Percentiles rank a stretch among this genome's conserved stretches.
These are phyloP conservation scores for Collybia mongolica DNA, from an alignment of 768 basidiomycete genomes.

Conservation along the genomic window DNA sequence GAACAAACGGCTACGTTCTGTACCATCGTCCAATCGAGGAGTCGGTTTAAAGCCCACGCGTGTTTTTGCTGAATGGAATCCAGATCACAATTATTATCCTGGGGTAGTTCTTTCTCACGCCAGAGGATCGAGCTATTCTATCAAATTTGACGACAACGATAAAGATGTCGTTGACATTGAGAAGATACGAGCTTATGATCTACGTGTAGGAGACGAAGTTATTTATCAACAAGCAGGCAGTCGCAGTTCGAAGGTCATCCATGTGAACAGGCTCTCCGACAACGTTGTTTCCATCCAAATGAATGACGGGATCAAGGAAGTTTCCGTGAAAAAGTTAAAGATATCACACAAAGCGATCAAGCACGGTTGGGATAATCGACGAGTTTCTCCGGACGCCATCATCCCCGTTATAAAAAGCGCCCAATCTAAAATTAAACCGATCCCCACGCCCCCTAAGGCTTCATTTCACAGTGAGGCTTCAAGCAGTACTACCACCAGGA, in stretches of 20 bases:
- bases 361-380: slow-evolving; percentile 54
- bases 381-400: slow-evolving; percentile 39
- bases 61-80: slow-evolving; percentile 71
- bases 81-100: slow-evolving; percentile 58
- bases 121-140: slow-evolving; percentile 31
- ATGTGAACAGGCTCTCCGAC: slow-evolving; percentile 25
- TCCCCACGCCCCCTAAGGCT: slow-evolving; percentile 48
- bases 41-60: slow-evolving; percentile 38
- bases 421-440: slow-evolving; percentile 29
- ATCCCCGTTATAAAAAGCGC: slow-evolving; percentile 31
- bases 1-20: slow-evolving; percentile 39
- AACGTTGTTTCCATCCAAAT: slow-evolving; percentile 33
- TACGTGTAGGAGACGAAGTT: slow-evolving; percentile 58
- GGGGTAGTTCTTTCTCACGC: slow-evolving; percentile 48
- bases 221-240: slow-evolving; percentile 27
- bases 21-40: slow-evolving; percentile 20
- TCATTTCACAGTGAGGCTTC: slow-evolving; percentile 39
- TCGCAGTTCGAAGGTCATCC: slow-evolving; percentile 31
- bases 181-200: slow-evolving; percentile 51
- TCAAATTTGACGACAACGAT: slow-evolving; percentile 70
- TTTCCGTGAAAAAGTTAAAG: slow-evolving; percentile 38
- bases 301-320: slow-evolving; percentile 34
- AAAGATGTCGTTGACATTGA: slow-evolving; percentile 44
- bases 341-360: slow-evolving; percentile 51
- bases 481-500: slow-evolving; percentile 26